Conservation (phyloP, 1,139 yeast species). For the Blastobotrys niveus region DNA sequence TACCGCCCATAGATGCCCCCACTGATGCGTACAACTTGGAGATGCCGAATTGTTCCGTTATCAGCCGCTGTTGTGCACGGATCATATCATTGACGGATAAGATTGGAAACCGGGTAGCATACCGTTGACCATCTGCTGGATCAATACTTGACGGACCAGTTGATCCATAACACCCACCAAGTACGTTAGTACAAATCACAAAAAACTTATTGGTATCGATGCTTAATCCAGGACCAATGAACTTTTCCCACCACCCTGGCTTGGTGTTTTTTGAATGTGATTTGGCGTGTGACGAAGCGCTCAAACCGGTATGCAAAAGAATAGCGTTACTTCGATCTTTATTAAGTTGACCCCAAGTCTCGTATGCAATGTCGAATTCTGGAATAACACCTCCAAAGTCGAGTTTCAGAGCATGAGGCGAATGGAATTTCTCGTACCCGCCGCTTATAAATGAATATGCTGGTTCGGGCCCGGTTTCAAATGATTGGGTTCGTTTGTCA, state of each 20-base stretch:
- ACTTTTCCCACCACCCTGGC: conserved; percentile 95
- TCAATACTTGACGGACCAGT: conserved; percentile 86
- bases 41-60: conserved; percentile 57
- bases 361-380: conserved; percentile 76
- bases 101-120: conserved; percentile 86
- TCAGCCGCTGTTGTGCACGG: conserved; percentile 71
- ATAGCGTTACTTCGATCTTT: conserved; percentile 61
- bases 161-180: conserved; percentile 93
- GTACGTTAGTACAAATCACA: conserved; percentile 80
- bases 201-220: conserved; percentile 78
- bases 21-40: conserved; percentile 66
- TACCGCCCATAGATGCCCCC: conserved; percentile 96
- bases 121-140: conserved; percentile 63
- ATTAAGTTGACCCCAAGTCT: conserved; percentile 80
- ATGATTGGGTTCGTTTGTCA: conserved; percentile 49
- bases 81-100: conserved; percentile 85
- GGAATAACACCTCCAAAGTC: conserved; percentile 81
- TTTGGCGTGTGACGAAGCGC: conserved; percentile 93
- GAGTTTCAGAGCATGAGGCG: conserved; percentile 55
- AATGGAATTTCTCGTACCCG: conserved; percentile 58
- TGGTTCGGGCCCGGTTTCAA: conserved; percentile 81
- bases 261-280: conserved; percentile 65
- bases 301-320: conserved; percentile 80
- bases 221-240: conserved; percentile 78
- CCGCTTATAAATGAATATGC: conserved; percentile 64